Evolutionary conservation across 2,329 filamentous ascomycete species (phyloP).

Genomic region (Fusarium musae): DNA sequence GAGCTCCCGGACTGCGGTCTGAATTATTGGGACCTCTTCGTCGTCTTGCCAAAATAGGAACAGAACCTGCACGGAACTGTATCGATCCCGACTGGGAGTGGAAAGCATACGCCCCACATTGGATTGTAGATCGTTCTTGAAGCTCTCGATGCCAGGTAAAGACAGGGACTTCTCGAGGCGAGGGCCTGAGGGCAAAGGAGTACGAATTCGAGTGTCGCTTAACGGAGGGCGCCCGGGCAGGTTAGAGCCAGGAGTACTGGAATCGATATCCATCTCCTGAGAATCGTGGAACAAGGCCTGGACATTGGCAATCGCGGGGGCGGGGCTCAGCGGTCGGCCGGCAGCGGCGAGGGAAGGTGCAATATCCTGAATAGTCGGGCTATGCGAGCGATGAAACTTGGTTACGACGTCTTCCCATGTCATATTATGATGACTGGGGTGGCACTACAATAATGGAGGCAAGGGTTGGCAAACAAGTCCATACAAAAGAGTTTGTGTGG

Average conservation of each 20-base stretch:
- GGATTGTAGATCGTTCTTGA: constrained; percentile 64
- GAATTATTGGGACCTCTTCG: constrained; percentile 55
- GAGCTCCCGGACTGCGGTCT: constrained; percentile 58
- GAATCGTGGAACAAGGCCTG: constrained; percentile 57
- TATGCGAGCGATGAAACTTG: constrained; percentile 65
- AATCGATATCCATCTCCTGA: constrained; percentile 68
- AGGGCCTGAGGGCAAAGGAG: constrained; percentile 66
- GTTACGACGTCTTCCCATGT: constrained; percentile 68
- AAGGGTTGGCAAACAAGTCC: constrained; percentile 34
- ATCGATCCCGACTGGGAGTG: constrained; percentile 62
- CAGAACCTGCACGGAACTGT: constrained; percentile 63
- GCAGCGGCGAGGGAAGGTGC: constrained; percentile 54
- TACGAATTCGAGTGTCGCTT: constrained; percentile 63
- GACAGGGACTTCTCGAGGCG: constrained; percentile 63
- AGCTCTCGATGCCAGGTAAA: constrained; percentile 61
- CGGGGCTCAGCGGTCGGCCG: constrained; percentile 60
- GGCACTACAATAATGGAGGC: constrained; percentile 56
- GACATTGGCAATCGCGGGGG: constrained; percentile 51
- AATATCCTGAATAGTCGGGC: constrained; percentile 62
- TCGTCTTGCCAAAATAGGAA: constrained; percentile 69
- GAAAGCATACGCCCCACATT: constrained; percentile 61
- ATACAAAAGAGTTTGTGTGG: not conserved
- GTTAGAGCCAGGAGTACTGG: constrained; percentile 45
- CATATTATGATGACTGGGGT: constrained; percentile 69
- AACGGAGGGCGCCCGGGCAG: constrained; percentile 53